phyloP scores from a whole-genome alignment of 345 rosid species.

The Corchorus olitorius region DNA sequence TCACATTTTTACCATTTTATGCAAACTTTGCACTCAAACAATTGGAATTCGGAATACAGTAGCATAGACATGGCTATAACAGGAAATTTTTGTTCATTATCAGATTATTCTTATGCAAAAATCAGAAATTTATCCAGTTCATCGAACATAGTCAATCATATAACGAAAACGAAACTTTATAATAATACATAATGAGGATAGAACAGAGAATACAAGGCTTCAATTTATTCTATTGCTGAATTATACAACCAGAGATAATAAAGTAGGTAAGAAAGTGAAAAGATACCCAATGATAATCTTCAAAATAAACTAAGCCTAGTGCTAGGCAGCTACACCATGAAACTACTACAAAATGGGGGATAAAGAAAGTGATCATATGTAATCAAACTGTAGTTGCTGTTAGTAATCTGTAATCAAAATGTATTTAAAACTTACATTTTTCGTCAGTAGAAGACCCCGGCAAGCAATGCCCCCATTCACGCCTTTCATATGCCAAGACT shows the following conservation, averaged over 20 bases:
- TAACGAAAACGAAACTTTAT: too few species aligned
- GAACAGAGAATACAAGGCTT: too few species aligned
- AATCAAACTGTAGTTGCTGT: neutral
- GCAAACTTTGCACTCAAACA: too few species aligned
- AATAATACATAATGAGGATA: too few species aligned
- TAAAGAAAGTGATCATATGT: neutral
- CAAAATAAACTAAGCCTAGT: neutral
- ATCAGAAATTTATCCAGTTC: too few species aligned
- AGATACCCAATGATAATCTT: neutral
- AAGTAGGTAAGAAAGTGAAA: neutral
- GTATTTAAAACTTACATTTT: neutral
- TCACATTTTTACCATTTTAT: too few species aligned
- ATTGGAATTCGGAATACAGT: too few species aligned
- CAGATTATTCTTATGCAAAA: too few species aligned
- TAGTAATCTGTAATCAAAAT: neutral
- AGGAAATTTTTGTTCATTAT: too few species aligned
- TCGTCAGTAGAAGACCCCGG: neutral
- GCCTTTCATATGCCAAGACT: neutral
- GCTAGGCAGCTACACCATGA: neutral
- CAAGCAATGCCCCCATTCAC: neutral
- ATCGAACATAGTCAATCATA: too few species aligned
- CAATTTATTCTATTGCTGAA: too few species aligned
- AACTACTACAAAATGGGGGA: neutral
- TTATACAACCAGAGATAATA: neutral
- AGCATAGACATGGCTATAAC: too few species aligned